These are phyloP conservation scores for Neodidymelliopsis sp. DNA, from an alignment of 2,329 filamentous ascomycete genomes.

Conservation along the genomic window DNA sequence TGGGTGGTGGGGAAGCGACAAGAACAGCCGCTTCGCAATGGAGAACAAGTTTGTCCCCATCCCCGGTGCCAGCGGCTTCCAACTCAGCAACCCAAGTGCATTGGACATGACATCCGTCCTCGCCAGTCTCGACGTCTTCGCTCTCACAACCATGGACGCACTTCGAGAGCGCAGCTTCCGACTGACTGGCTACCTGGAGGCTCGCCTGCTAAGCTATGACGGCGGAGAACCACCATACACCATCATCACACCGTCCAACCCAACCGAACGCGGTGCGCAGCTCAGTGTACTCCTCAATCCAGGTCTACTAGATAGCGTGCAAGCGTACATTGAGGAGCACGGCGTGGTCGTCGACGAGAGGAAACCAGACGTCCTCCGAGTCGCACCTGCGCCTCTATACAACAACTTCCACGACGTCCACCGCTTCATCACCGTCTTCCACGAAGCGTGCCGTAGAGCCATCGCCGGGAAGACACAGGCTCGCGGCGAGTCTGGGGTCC, in stretches of 20 bases:
- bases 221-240: slow-evolving; percentile 48
- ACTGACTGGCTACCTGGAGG: slow-evolving; percentile 79
- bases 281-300: slow-evolving; percentile 74
- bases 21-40: slow-evolving; percentile 81
- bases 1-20: slow-evolving; percentile 90
- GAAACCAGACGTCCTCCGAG: slow-evolving; percentile 82
- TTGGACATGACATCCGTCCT: slow-evolving; percentile 79
- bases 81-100: slow-evolving; percentile 83
- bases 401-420: slow-evolving; percentile 78
- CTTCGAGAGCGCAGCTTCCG: slow-evolving; percentile 75
- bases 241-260: slow-evolving; percentile 74
- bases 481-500: slow-evolving; percentile 3
- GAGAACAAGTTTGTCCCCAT: slow-evolving; percentile 80
- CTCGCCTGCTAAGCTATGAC: slow-evolving; percentile 39
- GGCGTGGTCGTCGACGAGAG: slow-evolving; percentile 83
- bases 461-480: slow-evolving; percentile 2
- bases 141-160: slow-evolving; percentile 71
- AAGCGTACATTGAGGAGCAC: slow-evolving; percentile 67
- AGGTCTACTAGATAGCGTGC: slow-evolving; percentile 74
- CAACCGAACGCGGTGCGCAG: slow-evolving; percentile 76
- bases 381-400: slow-evolving; percentile 85
- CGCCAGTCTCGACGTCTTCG: slow-evolving; percentile 77
- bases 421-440: slow-evolving; percentile 56
- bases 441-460: slow-evolving; percentile 55
- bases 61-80: slow-evolving; percentile 79